Conservation (phyloP, 371 early-diverging fungal species). For the Mortierella sp. region DNA sequence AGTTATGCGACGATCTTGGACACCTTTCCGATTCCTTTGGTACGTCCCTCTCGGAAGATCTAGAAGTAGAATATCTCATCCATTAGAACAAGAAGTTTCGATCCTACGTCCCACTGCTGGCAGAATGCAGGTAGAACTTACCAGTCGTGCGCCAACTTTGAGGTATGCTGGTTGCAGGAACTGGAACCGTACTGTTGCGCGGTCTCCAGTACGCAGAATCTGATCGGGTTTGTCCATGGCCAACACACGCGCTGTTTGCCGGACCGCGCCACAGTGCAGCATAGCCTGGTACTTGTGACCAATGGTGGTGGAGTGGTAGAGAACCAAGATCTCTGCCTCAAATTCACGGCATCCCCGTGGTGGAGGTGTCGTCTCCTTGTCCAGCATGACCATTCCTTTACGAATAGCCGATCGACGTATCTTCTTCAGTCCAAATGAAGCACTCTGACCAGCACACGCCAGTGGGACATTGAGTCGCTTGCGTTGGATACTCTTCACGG, state of each 20-base stretch:
- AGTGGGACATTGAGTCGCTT: slow-evolving; percentile 84
- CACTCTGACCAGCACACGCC: slow-evolving; percentile 87
- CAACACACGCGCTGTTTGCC: slow-evolving; percentile 90
- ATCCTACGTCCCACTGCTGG: no score
- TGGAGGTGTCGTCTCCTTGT: slow-evolving; percentile 61
- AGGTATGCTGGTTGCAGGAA: slow-evolving; percentile 92
- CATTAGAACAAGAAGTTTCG: no score
- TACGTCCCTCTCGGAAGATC: slow-evolving; percentile 89
- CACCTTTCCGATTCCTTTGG: slow-evolving; percentile 93
- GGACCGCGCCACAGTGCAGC: slow-evolving; percentile 91
- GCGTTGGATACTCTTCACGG: slow-evolving; percentile 89
- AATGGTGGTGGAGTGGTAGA: slow-evolving; percentile 94
- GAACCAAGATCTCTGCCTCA: slow-evolving; percentile 90
- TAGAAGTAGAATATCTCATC: no score
- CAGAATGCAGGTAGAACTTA: slow-evolving; percentile 28
- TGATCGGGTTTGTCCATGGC: slow-evolving; percentile 69
- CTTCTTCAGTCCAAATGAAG: slow-evolving; percentile 88
- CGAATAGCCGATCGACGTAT: slow-evolving; percentile 79
- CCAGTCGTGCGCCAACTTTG: slow-evolving; percentile 76
- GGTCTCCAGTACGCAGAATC: slow-evolving; percentile 88
- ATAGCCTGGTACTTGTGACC: slow-evolving; percentile 91
- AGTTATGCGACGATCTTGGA: slow-evolving; percentile 56
- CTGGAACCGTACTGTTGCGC: slow-evolving; percentile 82
- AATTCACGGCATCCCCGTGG: slow-evolving; percentile 80
- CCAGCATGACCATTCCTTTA: slow-evolving; percentile 91